Conservation (phyloP, 2,329 filamentous ascomycete species). For the Harringtonia lauricola region DNA sequence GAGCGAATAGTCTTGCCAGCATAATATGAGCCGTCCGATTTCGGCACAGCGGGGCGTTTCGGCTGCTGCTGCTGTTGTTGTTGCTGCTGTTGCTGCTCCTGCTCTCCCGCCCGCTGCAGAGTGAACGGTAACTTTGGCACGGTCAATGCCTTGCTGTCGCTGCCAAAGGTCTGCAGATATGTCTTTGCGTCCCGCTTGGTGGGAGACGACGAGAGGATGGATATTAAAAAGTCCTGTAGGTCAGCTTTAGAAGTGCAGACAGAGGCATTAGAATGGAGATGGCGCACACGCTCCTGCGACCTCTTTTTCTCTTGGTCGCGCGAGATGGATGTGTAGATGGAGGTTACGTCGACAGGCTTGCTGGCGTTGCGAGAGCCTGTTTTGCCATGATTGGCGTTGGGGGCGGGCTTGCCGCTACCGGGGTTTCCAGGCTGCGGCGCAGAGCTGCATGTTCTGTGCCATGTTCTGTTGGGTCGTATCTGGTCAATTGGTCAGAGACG, state of each 20-base stretch:
- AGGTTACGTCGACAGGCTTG: slow-evolving; percentile 9
- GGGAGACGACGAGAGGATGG: slow-evolving; percentile 75
- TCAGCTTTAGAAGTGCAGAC: neutral
- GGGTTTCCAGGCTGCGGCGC: neutral
- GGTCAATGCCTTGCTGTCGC: slow-evolving; percentile 20
- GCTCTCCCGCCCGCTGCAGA: slow-evolving; percentile 18
- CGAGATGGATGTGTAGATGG: slow-evolving; percentile 26
- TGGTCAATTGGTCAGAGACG: neutral
- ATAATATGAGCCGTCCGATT: too few species aligned
- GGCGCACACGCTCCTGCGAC: slow-evolving; percentile 35
- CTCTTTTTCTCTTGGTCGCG: slow-evolving; percentile 35
- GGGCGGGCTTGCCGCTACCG: neutral
- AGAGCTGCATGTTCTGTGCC: slow-evolving; percentile 8
- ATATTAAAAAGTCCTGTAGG: slow-evolving; percentile 71
- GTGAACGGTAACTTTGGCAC: slow-evolving; percentile 14
- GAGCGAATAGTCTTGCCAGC: slow-evolving; percentile 18
- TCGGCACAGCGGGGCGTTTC: slow-evolving; percentile 6
- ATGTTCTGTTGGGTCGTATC: slow-evolving; percentile 7
- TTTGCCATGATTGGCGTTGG: neutral
- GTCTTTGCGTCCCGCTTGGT: slow-evolving; percentile 88
- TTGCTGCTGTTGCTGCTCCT: slow-evolving; percentile 10
- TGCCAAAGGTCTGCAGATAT: slow-evolving; percentile 78
- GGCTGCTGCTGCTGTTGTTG: neutral
- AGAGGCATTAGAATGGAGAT: neutral
- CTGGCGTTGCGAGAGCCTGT: neutral